Evolutionary conservation across 768 basidiomycete species (phyloP), one percentile per base, ranked within the genome.

Genomic region (Rossbeevera mucosa): DNA sequence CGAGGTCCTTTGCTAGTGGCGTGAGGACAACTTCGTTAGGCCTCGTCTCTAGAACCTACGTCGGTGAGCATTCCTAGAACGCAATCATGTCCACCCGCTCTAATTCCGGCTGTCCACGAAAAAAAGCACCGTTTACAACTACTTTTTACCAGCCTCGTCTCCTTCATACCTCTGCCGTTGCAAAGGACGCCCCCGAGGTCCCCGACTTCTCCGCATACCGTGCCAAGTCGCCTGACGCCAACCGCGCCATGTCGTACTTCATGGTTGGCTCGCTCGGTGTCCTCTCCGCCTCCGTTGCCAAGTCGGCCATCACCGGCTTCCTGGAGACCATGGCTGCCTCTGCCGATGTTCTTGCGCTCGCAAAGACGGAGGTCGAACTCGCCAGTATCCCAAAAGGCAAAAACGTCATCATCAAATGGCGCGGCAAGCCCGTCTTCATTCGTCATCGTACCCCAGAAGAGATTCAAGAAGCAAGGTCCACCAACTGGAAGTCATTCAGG

Each of bases 341-440:
- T 33, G 94, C 95, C 30, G 96, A 99, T 67, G 95, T 99, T 48
- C 85, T 98, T 62, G 96, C 96, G 46, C 80, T 98, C 59, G 96
- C 96, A 55, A 98, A 97, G 77, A 91, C 97, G 56, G 96, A 99
- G 74, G 84, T 99, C 54, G 92, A 95, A 33, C 83, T 99, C 55
- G 73, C 75, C 50, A 76, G 73, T 55, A 98, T 99, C 65, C 96
- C 96, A 31, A 93, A 97, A 80, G 94, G 94, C 72, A 94, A 94
- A 82, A 94, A 95, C 68, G 89, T 88, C 61, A 85, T 95, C 72
- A 90, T 94, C 76, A 94, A 97, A 78, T 99, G 96, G 96, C 90
- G 96, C 66, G 96, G 96, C 71, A 99, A 99, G 80, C 96, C 96
- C 59, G 96, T 99, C 50, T 98, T 98, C 79, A 93, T 99, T 70